phyloP scores from a whole-genome alignment of 1,139 yeast genomes.

The Blastobotrys capitulatus region DNA sequence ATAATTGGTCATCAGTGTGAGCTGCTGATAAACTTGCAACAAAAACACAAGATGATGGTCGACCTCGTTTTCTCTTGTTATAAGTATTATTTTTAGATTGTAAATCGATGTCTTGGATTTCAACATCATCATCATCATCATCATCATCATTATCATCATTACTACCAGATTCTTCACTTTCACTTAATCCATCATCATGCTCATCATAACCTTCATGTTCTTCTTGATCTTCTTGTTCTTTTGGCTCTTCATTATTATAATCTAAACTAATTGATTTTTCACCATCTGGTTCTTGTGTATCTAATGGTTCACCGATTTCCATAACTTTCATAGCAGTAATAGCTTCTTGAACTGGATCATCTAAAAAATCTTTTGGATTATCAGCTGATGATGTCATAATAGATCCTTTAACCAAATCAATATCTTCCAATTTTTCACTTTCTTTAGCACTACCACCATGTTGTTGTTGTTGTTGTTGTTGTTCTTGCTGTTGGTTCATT shows the following conservation, averaged over 20 bases:
- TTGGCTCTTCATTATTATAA: neutral
- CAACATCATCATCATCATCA: conserved; percentile 5
- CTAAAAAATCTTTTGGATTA: too few species aligned
- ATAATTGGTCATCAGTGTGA: conserved; percentile 62
- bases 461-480: too few species aligned
- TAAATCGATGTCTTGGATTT: neutral
- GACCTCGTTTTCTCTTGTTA: conserved; percentile 10
- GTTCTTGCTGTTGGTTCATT: too few species aligned
- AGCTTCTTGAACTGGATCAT: too few species aligned
- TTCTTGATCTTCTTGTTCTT: neutral
- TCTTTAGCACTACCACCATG: neutral
- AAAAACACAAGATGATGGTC: conserved; percentile 84
- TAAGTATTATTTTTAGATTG: neutral
- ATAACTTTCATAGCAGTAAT: too few species aligned
- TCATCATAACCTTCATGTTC: neutral
- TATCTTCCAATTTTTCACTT: too few species aligned
- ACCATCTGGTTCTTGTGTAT: too few species aligned
- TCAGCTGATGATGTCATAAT: too few species aligned
- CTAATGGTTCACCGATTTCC: too few species aligned
- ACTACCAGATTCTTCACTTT: neutral
- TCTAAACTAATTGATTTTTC: neutral
- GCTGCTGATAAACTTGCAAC: conserved; percentile 69
- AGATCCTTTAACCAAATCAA: too few species aligned
- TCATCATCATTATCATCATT: neutral
- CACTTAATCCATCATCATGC: neutral